Base-by-base conservation (phyloP, 371 early-diverging fungal genomes). In the Sporodiniella umbellata region DNA sequence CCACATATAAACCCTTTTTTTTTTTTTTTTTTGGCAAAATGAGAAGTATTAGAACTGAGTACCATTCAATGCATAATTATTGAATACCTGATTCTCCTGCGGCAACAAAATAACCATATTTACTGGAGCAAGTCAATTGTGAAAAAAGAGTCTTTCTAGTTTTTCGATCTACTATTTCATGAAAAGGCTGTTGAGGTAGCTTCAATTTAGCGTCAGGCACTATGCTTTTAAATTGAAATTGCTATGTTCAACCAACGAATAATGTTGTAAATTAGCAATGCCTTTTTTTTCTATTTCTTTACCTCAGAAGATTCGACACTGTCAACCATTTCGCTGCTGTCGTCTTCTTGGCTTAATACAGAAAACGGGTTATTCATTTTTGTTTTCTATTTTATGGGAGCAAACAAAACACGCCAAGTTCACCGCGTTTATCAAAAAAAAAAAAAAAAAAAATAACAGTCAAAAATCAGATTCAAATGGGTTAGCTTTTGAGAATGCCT, bases 141-240 rank as follows among this genome's bases (percentile, higher is more conserved):
- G 73, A 73, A 1, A 66, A 17, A 69, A 69, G 42, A 66, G 68
- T 26, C 61, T 45, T 24, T 31, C n/a, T 35, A 4, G 8, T 5
- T 21, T 26, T 2, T 58, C 51, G 18, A 19, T 21, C 21, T 17
- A 35, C 35, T 14, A 8, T 18, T 21, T 40, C 40, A 40, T 40
- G 40, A 45, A 71, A 69, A n/a, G 55, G 50, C 12, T 33, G 45
- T 12, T 60, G 48, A 40, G 66, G 71, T 24, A 75, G 18, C 8
- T 65, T 35, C n/a, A 75, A 55, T 54, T 64, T 68, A 38, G 64
- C 66, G 46, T 75, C 75, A 21, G 72, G 49, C 26, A 71, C 72
- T 39, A 75, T 45, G 25, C 66, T 60, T 31, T 47, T 53, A 42
- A 75, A 67, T 38, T 51, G 55, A 38, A 75, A 33, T 48, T 48